A percentile compares a stretch with the other conserved stretches of the same genome.
phyloP scores from a whole-genome alignment of 139 green algal genomes.

The Chlorella vulgaris region DNA sequence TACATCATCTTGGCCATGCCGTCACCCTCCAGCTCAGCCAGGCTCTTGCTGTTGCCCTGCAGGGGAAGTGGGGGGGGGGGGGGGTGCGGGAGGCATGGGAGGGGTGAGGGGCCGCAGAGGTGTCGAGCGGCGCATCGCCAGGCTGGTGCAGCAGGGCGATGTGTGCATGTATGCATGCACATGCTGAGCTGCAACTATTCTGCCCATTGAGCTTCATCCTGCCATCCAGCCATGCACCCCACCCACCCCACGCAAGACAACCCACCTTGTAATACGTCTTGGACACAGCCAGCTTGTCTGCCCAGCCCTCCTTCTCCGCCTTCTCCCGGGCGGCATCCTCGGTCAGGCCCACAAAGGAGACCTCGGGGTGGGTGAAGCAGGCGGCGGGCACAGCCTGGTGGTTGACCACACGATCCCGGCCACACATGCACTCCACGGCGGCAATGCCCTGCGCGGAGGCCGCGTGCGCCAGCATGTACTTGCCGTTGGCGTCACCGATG shows the following conservation, averaged over 20 bases:
- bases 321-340: conserved; percentile 91
- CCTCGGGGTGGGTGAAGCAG: conserved; percentile 99
- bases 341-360: conserved; percentile 94
- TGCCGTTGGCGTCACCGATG: conserved; percentile 99
- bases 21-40: conserved; percentile 97
- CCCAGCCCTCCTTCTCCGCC: conserved; percentile 89
- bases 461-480: conserved; percentile 93
- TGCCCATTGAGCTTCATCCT: no score
- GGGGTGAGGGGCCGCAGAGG: no score
- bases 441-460: conserved; percentile 90
- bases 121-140: no score
- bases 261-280: conserved; percentile 98
- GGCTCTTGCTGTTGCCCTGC: conserved; percentile 92
- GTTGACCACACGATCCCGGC: conserved; percentile 90
- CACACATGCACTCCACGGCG: conserved; percentile 95
- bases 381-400: conserved; percentile 92
- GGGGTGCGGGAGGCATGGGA: no score
- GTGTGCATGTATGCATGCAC: no score
- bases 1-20: conserved; percentile 99
- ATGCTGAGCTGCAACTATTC: no score
- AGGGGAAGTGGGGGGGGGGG: no score
- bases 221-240: neutral
- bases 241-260: neutral
- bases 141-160: no score
- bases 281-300: conserved; percentile 75